These are phyloP conservation scores for Tricholoma saponaceum DNA, from an alignment of 768 basidiomycete genomes.

Conservation along the genomic window DNA sequence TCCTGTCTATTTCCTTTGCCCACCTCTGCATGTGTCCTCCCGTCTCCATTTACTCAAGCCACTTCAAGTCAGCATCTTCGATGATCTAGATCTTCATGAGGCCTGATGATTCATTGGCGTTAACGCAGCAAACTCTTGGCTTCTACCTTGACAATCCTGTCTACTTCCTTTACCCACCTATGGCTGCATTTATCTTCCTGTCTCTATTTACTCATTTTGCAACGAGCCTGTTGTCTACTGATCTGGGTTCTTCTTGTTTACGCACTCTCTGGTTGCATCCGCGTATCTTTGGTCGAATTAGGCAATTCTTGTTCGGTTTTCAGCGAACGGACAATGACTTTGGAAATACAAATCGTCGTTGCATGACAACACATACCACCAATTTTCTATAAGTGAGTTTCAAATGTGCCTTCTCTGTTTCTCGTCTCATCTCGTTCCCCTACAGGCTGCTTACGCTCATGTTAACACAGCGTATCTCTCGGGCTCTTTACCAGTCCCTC, in stretches of 20 bases:
- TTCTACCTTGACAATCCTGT: neutral
- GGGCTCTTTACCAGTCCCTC: too few relatives aligned
- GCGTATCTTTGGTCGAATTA: neutral
- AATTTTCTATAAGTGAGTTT: neutral
- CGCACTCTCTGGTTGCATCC: neutral
- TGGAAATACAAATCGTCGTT: neutral
- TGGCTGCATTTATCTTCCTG: neutral
- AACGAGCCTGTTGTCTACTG: too few relatives aligned
- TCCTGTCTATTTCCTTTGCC: neutral
- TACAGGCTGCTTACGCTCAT: neutral
- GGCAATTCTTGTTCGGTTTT: neutral
- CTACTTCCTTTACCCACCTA: neutral
- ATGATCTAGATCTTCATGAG: too few relatives aligned
- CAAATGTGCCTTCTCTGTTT: neutral
- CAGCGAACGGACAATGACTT: neutral
- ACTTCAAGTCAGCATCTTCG: too few relatives aligned
- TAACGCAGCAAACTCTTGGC: neutral
- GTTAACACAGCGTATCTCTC: neutral
- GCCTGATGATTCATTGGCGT: neutral
- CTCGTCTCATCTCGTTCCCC: neutral
- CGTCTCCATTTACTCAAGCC: neutral
- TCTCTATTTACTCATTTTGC: neutral
- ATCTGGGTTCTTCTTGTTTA: neutral
- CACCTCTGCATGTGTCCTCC: neutral
- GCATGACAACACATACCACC: neutral